Percentiles rank a stretch among this genome's conserved stretches.
Conservation (phyloP, 768 basidiomycete species). For the Austroboletus eburneus region DNA sequence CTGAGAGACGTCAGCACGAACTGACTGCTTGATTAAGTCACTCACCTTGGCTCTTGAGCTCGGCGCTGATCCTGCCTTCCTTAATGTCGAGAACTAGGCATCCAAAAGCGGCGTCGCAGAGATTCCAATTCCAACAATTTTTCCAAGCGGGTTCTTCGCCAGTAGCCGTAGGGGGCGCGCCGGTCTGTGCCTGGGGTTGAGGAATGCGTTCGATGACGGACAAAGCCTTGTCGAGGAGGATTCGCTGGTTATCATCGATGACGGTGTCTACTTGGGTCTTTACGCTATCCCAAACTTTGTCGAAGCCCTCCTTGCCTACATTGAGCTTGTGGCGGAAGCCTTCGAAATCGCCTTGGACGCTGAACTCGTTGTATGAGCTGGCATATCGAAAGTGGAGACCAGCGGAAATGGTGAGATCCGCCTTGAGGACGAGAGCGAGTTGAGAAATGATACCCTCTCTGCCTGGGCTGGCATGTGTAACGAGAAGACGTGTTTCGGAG, state of each 20-base stretch:
- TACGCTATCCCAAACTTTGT: slow-evolving; percentile 93
- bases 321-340: slow-evolving; percentile 78
- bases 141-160: slow-evolving; percentile 95
- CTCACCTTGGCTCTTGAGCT: slow-evolving; percentile 88
- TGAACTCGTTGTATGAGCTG: slow-evolving; percentile 95
- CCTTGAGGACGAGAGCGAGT: slow-evolving; percentile 85
- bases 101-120: slow-evolving; percentile 94
- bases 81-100: slow-evolving; percentile 83
- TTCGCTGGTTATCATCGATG: slow-evolving; percentile 86
- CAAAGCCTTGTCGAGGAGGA: slow-evolving; percentile 85
- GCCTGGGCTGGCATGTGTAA: slow-evolving; percentile 90
- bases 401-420: slow-evolving; percentile 90
- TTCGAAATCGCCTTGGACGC: slow-evolving; percentile 85
- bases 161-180: slow-evolving; percentile 43
- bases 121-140: slow-evolving; percentile 99
- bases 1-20: slow-evolving; percentile 35
- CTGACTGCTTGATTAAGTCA: slow-evolving; percentile 4
- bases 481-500: slow-evolving; percentile 88
- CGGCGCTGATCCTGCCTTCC: slow-evolving; percentile 88
- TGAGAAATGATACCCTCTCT: slow-evolving; percentile 91
- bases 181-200: slow-evolving; percentile 36
- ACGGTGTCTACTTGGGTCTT: slow-evolving; percentile 87
- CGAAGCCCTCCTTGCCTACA: slow-evolving; percentile 76
- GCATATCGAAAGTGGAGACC: slow-evolving; percentile 98
- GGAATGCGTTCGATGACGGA: slow-evolving; percentile 82